A percentile compares a stretch with the other conserved stretches of the same genome.
phyloP scores from a whole-genome alignment of 345 rosid genomes.

The Eucalyptus regnans region DNA sequence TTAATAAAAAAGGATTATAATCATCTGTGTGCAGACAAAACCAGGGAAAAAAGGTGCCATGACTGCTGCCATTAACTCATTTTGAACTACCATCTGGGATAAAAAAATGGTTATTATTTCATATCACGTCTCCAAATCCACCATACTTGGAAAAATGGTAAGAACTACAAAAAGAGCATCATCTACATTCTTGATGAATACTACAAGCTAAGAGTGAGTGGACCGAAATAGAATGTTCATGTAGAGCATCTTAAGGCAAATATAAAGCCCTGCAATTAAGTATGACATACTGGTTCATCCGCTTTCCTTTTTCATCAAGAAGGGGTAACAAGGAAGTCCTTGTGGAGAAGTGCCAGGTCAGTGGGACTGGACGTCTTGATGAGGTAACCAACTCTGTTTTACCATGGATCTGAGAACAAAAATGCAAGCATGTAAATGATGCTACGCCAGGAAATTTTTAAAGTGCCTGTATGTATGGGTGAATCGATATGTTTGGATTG shows the following conservation, averaged over 20 bases:
- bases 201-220: background rate
- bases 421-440: background rate
- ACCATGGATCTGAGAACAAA: conserved; percentile 67
- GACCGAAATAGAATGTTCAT: background rate
- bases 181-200: background rate
- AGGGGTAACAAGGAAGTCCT: conserved; percentile 58
- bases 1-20: background rate
- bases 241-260: background rate
- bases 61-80: background rate
- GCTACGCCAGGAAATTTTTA: background rate
- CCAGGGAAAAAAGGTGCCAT: background rate
- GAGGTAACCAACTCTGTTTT: conserved; percentile 84
- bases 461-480: background rate
- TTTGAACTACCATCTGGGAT: background rate
- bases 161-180: background rate
- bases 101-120: background rate
- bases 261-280: background rate
- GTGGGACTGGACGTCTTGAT: conserved; percentile 84
- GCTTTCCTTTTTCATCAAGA: conserved; percentile 77
- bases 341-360: conserved; percentile 93
- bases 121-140: background rate
- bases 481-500: background rate
- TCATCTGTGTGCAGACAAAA: background rate
- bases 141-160: background rate
- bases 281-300: conserved; percentile 58